phyloP scores from a whole-genome alignment of 352 stramenopile genomes.

The Phytophthora melonis region DNA sequence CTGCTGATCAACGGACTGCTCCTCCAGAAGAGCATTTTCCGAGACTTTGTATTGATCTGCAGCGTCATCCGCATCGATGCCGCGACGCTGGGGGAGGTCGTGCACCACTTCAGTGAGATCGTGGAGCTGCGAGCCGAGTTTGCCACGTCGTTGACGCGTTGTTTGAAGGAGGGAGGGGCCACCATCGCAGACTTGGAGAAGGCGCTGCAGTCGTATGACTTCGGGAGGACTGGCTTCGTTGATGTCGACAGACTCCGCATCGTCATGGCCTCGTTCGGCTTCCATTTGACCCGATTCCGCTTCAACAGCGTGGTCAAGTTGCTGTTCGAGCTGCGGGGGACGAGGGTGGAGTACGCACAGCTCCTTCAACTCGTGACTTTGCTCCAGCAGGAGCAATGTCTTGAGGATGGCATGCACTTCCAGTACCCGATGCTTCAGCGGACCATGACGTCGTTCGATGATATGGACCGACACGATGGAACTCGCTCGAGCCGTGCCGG shows the following conservation, averaged over 20 bases:
- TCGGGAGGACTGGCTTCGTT: slow-evolving; percentile 36
- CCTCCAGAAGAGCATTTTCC: slow-evolving; percentile 64
- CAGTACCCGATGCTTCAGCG: slow-evolving; percentile 14
- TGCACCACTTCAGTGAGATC: slow-evolving; percentile 67
- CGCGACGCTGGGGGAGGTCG: slow-evolving; percentile 52
- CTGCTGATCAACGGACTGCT: slow-evolving; percentile 60
- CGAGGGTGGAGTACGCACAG: slow-evolving; percentile 56
- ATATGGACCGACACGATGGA: slow-evolving; percentile 15
- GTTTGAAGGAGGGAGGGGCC: slow-evolving; percentile 24
- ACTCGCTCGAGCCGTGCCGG: neutral
- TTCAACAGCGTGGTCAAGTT: slow-evolving; percentile 68
- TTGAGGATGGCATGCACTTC: slow-evolving; percentile 12
- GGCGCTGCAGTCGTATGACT: slow-evolving; percentile 37
- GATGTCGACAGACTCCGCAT: slow-evolving; percentile 53
- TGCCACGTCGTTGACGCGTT: slow-evolving; percentile 34
- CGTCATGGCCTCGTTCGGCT: slow-evolving; percentile 51
- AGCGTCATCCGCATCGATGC: slow-evolving; percentile 62
- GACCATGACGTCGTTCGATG: slow-evolving; percentile 25
- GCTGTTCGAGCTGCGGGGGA: slow-evolving; percentile 55
- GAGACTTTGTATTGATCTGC: slow-evolving; percentile 64
- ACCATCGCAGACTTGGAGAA: slow-evolving; percentile 43
- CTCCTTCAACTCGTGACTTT: slow-evolving; percentile 48
- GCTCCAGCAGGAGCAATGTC: slow-evolving; percentile 27
- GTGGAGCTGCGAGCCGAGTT: slow-evolving; percentile 64
- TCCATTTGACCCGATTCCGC: slow-evolving; percentile 59